Percentiles rank a stretch among this genome's conserved stretches.
These are phyloP conservation scores for Rhizoclosmatium sp. DNA, from an alignment of 192 early-diverging fungal species.

Conservation along the genomic window DNA sequence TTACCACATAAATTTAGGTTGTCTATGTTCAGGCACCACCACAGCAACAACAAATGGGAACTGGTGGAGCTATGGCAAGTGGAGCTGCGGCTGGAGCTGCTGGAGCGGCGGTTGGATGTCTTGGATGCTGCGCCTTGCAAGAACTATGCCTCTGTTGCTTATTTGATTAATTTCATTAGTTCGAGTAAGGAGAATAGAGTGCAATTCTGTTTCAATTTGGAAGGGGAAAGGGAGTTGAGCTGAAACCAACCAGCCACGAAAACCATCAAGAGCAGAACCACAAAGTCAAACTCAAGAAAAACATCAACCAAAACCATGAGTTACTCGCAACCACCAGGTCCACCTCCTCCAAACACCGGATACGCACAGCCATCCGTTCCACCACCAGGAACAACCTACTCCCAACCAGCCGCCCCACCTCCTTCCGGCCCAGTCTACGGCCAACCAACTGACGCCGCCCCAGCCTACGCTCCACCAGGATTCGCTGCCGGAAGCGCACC, in stretches of 20 bases:
- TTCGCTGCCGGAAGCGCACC: neutral
- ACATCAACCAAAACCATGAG: neutral
- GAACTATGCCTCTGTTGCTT: too few species aligned
- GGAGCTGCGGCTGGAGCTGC: too few species aligned
- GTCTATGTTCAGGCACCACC: too few species aligned
- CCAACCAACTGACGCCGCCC: neutral
- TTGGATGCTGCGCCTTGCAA: too few species aligned
- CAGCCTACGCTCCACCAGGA: neutral
- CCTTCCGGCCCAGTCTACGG: neutral
- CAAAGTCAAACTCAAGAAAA: neutral
- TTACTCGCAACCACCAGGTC: conserved; percentile 1
- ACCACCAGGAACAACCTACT: neutral
- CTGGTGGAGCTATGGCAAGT: too few species aligned
- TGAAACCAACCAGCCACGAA: too few species aligned
- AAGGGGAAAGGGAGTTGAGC: neutral
- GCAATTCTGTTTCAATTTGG: neutral
- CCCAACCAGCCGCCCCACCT: neutral
- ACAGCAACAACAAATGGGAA: too few species aligned
- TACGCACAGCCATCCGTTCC: neutral
- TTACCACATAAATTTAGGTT: too few species aligned
- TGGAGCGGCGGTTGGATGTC: too few species aligned
- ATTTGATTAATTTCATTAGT: neutral
- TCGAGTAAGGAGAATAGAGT: neutral
- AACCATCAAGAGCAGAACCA: too few species aligned
- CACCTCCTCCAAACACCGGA: neutral